A percentile compares a stretch with the other conserved stretches of the same genome.
phyloP scores from a whole-genome alignment of 805 yeast species.

The Metschnikowia orientalis region DNA sequence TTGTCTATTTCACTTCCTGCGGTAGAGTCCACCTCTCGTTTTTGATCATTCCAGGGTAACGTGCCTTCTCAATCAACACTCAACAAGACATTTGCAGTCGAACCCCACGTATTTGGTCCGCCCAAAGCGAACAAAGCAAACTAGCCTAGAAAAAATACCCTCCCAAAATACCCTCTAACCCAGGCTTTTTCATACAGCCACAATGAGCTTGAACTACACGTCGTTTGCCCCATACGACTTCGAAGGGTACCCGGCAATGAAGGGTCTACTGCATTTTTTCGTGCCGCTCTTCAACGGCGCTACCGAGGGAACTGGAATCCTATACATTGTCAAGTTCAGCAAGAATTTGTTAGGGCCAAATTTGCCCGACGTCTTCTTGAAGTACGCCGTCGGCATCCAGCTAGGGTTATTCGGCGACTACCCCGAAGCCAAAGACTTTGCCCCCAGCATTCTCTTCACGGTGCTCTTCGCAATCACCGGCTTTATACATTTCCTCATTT shows the following conservation, averaged over 20 bases:
- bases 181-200: too few relatives aligned
- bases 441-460: slow-evolving; percentile 17
- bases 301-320: slow-evolving; percentile 16
- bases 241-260: slow-evolving; percentile 17
- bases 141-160: too few relatives aligned
- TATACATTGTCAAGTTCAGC: slow-evolving; percentile 6
- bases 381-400: slow-evolving; percentile 15
- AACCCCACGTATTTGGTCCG: too few relatives aligned
- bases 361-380: slow-evolving; percentile 11
- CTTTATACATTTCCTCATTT: slow-evolving; percentile 15
- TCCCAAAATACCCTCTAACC: too few relatives aligned
- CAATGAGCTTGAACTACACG: slow-evolving; percentile 6
- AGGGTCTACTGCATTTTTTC: slow-evolving; percentile 14
- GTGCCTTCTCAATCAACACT: too few relatives aligned
- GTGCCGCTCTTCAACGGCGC: slow-evolving; percentile 12
- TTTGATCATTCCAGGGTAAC: too few relatives aligned
- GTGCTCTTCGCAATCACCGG: slow-evolving; percentile 16
- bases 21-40: too few relatives aligned
- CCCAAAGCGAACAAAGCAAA: too few relatives aligned
- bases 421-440: slow-evolving; percentile 16
- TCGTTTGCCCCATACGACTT: slow-evolving; percentile 16
- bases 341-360: slow-evolving; percentile 12
- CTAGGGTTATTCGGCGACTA: slow-evolving; percentile 20
- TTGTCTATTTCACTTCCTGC: too few relatives aligned
- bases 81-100: too few relatives aligned